Evolutionary conservation across 257 asterid genomes (phyloP), one percentile per base, ranked within the genome.

Genomic region (Solanum sitiens): DNA sequence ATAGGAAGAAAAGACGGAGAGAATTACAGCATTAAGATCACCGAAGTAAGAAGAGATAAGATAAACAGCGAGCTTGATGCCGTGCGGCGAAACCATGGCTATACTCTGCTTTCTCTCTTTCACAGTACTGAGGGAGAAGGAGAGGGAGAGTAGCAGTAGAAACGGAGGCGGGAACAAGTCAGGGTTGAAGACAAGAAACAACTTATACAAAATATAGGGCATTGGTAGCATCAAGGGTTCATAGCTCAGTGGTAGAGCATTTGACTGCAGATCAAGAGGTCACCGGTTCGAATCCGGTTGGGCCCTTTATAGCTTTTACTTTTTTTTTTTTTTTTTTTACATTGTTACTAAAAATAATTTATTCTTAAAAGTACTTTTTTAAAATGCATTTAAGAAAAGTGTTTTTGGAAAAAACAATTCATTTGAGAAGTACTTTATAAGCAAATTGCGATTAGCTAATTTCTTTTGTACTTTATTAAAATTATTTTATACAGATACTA

Each of bases 211-310:
- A 88, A 87, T 90, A 88, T 87, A 89, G 90, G 90, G 90, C 82
- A 27, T 88, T 47, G 85, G 86, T 88, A 83, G 86, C 84, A 88
- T 87, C 86, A 2, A 7, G 88, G 91, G 89, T 88, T 86, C 93
- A 93, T 94, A 94, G 98, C 97, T 95, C 98, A 95, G 97, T 94
- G 98, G 97, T 94, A 94, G 96, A 95, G 98, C 97, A 93, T 91
- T 94, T 92, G 91, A 89, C 89, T 89, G 92, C 91, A 91, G 92
- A 91, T 90, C 93, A 86, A 91, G 89, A 91, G 93, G 93, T 89
- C 93, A 90, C 88, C 88, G 86, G 92, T 91, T 90, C 91, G 91
- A 91, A 80, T 80, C 87, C 87, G 92, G 88, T 89, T 89, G 92
- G 89, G 91, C 93, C 92, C 93, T 89, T 5, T 4, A 10, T n/a